Evolutionary conservation across 305 asterid species (phyloP), one percentile per base, ranked within the genome.

Genomic region (Fraxinus latifolia): DNA sequence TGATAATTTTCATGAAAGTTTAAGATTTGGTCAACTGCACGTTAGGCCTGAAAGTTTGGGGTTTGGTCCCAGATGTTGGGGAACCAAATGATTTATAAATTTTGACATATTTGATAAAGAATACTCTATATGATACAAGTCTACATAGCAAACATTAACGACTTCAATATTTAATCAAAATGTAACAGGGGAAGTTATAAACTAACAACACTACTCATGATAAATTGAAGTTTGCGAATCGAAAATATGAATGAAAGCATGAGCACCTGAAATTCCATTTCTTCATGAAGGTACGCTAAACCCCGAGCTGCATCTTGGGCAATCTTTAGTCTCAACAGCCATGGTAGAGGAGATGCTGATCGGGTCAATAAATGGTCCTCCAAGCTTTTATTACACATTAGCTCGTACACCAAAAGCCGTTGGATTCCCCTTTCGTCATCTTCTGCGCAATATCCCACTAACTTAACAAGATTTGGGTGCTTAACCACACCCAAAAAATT

Each of bases 241-340:
- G 7, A n/a, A 81, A 36, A 70, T 23, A 34, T 0, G 17, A 53
- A 80, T 19, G 19, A 65, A 27, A n/a, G 11, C 33, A 39, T 1
- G 60, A 78, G 75, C 81, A 95, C 99, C 99, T 95, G 97, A 87
- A 95, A 94, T 81, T 94, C 98, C 98, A 95, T 92, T 89, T 93
- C 96, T 87, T 95, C 99, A 0, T 95, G 99, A 79, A 95, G 97
- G 79, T 95, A 92, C 0, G 98, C 97, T 86, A 95, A 82, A 32
- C 99, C 97, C 34, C 95, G 95, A 76, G 98, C 99, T 73, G 97
- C 98, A 85, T 92, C 99, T 81, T 87, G 98, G 15, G 97, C 97
- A 77, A 94, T 91, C 88, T 82, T 91, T 74, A 95, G 80, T 81
- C 99, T 89, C 83, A 83, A 81, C 21, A 84, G 71, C 99, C 99